Evolutionary conservation across 345 rosid species (phyloP).

Genomic region (Microcos paniculata): DNA sequence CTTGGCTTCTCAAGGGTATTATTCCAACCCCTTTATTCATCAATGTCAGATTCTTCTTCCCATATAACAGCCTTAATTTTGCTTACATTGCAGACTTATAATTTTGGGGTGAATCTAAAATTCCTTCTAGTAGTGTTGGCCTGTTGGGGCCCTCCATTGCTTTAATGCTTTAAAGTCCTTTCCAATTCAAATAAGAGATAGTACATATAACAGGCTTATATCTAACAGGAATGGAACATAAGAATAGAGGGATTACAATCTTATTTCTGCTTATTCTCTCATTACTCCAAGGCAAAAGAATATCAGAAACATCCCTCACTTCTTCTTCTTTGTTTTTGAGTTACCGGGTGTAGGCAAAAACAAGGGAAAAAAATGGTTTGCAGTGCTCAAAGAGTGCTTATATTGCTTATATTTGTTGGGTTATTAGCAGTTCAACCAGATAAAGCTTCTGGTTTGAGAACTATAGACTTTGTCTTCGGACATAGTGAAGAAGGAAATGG

Average conservation of each 20-base stretch:
- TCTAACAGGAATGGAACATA: slow-evolving; percentile 60
- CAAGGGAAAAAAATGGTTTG: slow-evolving; percentile 37
- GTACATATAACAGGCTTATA: slow-evolving; percentile 44
- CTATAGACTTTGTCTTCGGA: slow-evolving; percentile 28
- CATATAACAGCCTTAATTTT: slow-evolving; percentile 56
- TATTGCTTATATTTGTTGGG: slow-evolving; percentile 53
- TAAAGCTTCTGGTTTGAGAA: slow-evolving; percentile 39
- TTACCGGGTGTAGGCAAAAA: not conserved
- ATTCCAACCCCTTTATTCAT: slow-evolving; percentile 55
- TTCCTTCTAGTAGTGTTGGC: slow-evolving; percentile 29
- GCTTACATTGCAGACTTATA: slow-evolving; percentile 55
- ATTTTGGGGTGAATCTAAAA: slow-evolving; percentile 53
- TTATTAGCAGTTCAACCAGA: slow-evolving; percentile 45
- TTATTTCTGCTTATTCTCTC: slow-evolving; percentile 33
- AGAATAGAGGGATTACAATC: slow-evolving; percentile 36
- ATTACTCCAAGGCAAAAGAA: slow-evolving; percentile 38
- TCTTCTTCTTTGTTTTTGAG: slow-evolving; percentile 40
- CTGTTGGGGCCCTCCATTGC: slow-evolving; percentile 57
- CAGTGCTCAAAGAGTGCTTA: slow-evolving; percentile 39
- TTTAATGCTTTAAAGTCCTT: slow-evolving; percentile 55
- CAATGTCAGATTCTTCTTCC: slow-evolving; percentile 64
- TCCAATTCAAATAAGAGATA: slow-evolving; percentile 49
- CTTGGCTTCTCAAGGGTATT: slow-evolving; percentile 72
- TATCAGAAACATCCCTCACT: slow-evolving; percentile 32
- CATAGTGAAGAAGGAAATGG: slow-evolving; percentile 29